Conservation (phyloP, 495 filamentous ascomycete genomes). For the Mycothermus thermophilus region DNA sequence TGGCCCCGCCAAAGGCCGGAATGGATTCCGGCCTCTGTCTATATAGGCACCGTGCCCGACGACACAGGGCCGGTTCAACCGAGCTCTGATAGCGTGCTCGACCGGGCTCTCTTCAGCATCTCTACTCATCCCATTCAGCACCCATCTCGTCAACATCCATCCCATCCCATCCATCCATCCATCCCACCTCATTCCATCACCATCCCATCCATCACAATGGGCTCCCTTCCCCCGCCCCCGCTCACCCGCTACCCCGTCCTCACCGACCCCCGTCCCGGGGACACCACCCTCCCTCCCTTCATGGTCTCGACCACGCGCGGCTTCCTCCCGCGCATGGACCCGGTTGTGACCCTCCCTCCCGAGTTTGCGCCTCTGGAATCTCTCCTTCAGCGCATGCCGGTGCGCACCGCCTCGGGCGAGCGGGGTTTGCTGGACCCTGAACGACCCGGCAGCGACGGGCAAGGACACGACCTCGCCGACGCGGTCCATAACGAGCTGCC, state of each 20-base stretch:
- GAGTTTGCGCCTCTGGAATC: conserved; percentile 57
- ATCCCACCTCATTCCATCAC: background rate
- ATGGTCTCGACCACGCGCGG: conserved; percentile 75
- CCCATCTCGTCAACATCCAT: conserved; percentile 7
- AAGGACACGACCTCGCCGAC: too few relatives aligned
- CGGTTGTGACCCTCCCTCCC: conserved; percentile 44
- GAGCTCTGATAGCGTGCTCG: too few relatives aligned
- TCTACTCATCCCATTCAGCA: background rate
- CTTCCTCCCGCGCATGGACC: conserved; percentile 57
- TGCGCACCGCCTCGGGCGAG: conserved; percentile 50
- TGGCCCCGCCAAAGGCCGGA: too few relatives aligned
- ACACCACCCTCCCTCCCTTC: conserved; percentile 55
- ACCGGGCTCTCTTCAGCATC: background rate
- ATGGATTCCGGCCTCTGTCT: conserved; percentile 47
- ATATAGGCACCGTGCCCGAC: conserved; percentile 35
- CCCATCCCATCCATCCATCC: background rate
- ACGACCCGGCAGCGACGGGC: conserved; percentile 57
- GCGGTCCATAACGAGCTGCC: conserved; percentile 51
- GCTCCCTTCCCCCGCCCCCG: conserved; percentile 15
- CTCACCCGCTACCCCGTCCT: conserved; percentile 24
- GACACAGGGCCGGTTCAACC: conserved; percentile 14
- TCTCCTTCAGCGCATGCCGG: conserved; percentile 59
- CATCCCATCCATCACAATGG: conserved; percentile 20
- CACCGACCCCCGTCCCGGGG: conserved; percentile 25
- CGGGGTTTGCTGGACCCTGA: conserved; percentile 65